phyloP scores from a whole-genome alignment of 257 asterid species.

The Solanum corneliomulleri region DNA sequence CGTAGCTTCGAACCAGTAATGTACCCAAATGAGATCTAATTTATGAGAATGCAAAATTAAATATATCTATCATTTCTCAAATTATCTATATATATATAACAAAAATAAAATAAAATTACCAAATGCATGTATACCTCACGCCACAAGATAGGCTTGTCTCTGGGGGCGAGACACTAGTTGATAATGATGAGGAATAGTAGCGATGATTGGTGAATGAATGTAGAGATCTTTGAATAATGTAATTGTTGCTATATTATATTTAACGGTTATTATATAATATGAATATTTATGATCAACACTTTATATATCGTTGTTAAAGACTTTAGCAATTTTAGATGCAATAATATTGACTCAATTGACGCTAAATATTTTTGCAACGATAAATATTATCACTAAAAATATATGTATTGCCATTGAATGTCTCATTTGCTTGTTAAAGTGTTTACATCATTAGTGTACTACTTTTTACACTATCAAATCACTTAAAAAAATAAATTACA shows the following conservation, averaged over 20 bases:
- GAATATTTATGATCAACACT: no score
- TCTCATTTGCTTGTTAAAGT: neutral
- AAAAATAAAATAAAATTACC: neutral
- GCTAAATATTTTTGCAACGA: no score
- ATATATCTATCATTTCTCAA: no score
- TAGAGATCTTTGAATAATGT: neutral
- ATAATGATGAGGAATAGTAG: neutral
- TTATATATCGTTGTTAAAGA: no score
- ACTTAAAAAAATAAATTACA: no score
- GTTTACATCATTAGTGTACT: neutral
- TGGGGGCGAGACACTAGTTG: neutral
- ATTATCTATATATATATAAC: no score
- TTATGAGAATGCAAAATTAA: neutral
- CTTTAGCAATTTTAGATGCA: neutral
- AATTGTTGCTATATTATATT: neutral
- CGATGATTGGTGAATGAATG: neutral
- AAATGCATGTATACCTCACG: neutral
- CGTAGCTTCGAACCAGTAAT: no score
- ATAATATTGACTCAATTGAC: no score
- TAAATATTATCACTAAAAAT: no score
- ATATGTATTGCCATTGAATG: neutral
- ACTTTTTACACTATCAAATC: neutral
- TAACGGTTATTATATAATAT: no score
- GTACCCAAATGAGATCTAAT: no score
- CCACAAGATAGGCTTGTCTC: neutral